phyloP scores from a whole-genome alignment of 1,284 basidiomycete species.

The Caloboletus firmus region DNA sequence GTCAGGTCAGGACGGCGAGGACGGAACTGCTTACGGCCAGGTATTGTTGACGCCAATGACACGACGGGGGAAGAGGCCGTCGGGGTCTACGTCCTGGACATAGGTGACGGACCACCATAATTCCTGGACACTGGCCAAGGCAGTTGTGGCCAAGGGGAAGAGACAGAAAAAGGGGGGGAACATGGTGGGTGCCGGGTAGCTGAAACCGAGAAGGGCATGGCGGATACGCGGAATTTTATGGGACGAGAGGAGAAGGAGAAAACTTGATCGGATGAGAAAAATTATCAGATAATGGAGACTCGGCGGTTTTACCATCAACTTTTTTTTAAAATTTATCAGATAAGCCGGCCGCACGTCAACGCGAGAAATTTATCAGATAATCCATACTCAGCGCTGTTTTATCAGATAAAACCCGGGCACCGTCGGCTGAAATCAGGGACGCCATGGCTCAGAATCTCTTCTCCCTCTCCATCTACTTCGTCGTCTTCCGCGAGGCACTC shows the following conservation, averaged over 20 bases:
- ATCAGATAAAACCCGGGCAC: no score
- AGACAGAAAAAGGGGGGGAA: constrained; percentile 10
- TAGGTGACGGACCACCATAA: constrained; percentile 83
- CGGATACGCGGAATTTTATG: no score
- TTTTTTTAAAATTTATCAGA: no score
- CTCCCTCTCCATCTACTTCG: constrained; percentile 84
- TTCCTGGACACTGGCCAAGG: constrained; percentile 60
- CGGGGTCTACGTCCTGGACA: constrained; percentile 70
- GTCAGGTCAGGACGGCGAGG: not conserved
- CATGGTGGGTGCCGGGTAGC: constrained; percentile 4
- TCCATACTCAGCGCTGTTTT: no score
- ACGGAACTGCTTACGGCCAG: constrained; percentile 73
- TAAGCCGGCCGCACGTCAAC: no score
- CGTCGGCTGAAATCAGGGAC: no score
- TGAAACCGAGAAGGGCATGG: no score
- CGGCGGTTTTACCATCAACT: no score
- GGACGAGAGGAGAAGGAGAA: no score
- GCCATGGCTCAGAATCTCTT: constrained; percentile 59
- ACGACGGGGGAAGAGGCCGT: constrained; percentile 68
- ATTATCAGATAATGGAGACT: no score
- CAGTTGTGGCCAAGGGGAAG: constrained; percentile 36
- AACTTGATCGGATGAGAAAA: no score
- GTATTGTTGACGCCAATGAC: constrained; percentile 87
- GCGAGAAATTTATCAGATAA: no score
- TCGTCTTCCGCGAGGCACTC: constrained; percentile 86